Evolutionary conservation across 352 stramenopile species (phyloP), one percentile per base, ranked within the genome.

Genomic region (Thalassiosira oceanica): DNA sequence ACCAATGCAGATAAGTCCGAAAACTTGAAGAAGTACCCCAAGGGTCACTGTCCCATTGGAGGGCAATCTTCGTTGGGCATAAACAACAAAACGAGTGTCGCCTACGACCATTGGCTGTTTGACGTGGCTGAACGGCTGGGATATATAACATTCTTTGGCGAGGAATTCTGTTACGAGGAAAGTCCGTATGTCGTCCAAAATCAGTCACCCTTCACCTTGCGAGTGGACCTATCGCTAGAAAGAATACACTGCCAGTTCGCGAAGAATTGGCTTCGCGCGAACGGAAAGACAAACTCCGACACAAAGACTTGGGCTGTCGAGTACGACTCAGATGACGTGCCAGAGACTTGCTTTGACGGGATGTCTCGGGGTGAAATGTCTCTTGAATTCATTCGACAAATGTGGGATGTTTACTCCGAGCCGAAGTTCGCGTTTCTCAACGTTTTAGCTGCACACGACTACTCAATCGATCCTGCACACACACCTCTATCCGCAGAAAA

Each of bases 371-470:
- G 39, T 20, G 21, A 69, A 16, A 73, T 85, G 28, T 54, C 53
- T 15, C 45, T 85, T n/a, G 44, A 74, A 20, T 61, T 56, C 28
- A 70, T 85, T 28, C 4, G 49, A 3, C 52, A 78, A 53, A 78
- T 83, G 42, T 85, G 66, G 66, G 39, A 76, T 28, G 31, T 21
- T 4, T 1, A 13, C 24, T 28, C 46, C 16, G 2, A n/a, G 0
- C 76, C 76, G 1, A 85, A 85, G 55, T 73, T 85, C 53, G 76
- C 76, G 13, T 85, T 73, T 37, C 28, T 85, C 3, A 85, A 85
- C 61, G 65, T 61, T 35, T 50, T 85, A 18, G 76, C 72, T 36
- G 76, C 76, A 0, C 76, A 85, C 51, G 65, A 78, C 53, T 85
- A 85, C 45, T 52, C 43, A 15, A 4, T 66, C 2, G 58, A 78